Base-by-base conservation (phyloP, 2,329 filamentous ascomycete species). In the Diaporthe amygdali region DNA sequence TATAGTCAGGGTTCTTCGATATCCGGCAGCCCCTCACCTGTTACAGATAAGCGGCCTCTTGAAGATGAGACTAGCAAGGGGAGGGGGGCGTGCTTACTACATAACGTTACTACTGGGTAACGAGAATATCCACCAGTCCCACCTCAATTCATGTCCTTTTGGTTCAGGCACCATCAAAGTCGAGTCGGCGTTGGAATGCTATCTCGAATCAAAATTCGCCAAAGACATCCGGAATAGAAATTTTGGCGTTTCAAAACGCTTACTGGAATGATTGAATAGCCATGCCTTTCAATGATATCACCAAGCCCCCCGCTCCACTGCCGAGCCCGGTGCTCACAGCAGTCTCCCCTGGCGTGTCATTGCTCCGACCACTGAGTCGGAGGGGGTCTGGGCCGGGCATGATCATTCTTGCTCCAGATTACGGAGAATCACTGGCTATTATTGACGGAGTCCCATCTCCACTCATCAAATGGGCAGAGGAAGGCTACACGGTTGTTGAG, bases 1-100 rank as follows among this genome's bases (percentile, higher is more conserved):
- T n/a, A n/a, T n/a, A n/a, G n/a, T n/a, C n/a, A n/a, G n/a, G n/a
- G n/a, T n/a, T n/a, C n/a, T n/a, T n/a, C n/a, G n/a, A n/a, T n/a
- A n/a, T n/a, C n/a, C n/a, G n/a, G n/a, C 69, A 71, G 78, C 56
- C 75, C 82, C 75, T 83, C 2, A 80, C 81, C 70, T 83, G 85
- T 75, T 83, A 85, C 69, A 30, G 59, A 64, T 34, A 47, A 64
- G 30, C 32, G 47, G 59, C 59, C 59, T 64, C 30, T 25, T 49
- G 7, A 64, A 49, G 44, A 49, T 44, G 30, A 49, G 59, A 25
- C 59, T 64, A 64, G 59, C 59, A 64, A 64, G 59, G 59, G 30
- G 47, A 64, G 59, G 59, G 30, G 47, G 15, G 30, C 44, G 37
- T 27, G 30, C 37, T 37, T 14, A 37, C 37, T 20, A 64, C 25